Evolutionary conservation across 768 basidiomycete genomes (phyloP).

Genomic region (Solioccasus polychromus): DNA sequence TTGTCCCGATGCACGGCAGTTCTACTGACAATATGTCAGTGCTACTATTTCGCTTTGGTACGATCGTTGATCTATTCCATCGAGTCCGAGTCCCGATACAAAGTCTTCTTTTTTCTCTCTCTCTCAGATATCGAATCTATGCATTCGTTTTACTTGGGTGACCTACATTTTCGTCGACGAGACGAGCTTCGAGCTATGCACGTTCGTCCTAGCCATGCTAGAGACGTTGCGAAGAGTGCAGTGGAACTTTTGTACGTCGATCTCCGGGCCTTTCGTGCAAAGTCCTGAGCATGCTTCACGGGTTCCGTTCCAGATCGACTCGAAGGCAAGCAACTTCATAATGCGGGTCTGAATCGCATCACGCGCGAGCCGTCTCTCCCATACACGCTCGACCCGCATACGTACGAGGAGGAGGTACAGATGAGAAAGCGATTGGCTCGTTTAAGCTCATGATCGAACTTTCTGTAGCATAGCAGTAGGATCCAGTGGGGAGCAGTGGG

Average conservation of each 20-base stretch:
- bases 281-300: not conserved
- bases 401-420: slow-evolving; percentile 40
- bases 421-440: slow-evolving; percentile 17
- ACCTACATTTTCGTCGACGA: slow-evolving; percentile 62
- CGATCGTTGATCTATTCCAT: slow-evolving; percentile 19
- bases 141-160: slow-evolving; percentile 82
- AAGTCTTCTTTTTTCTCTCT: not conserved
- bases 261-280: slow-evolving; percentile 11
- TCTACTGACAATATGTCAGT: slow-evolving; percentile 33
- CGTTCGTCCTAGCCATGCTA: slow-evolving; percentile 65
- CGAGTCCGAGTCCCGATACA: not conserved
- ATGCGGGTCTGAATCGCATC: slow-evolving; percentile 88
- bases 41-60: slow-evolving; percentile 81
- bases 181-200: slow-evolving; percentile 49
- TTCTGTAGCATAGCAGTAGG: too few relatives aligned
- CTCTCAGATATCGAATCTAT: slow-evolving; percentile 62
- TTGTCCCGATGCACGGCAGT: not conserved
- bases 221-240: slow-evolving; percentile 81
- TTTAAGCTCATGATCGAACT: too few relatives aligned
- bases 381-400: slow-evolving; percentile 55
- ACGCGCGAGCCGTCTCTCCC: slow-evolving; percentile 84
- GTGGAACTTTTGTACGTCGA: slow-evolving; percentile 87
- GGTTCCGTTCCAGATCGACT: slow-evolving; percentile 53
- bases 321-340: slow-evolving; percentile 91
- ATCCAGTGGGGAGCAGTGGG: too few relatives aligned